phyloP scores from a whole-genome alignment of 768 basidiomycete genomes.

The Tylopilus cervinicoccineus region DNA sequence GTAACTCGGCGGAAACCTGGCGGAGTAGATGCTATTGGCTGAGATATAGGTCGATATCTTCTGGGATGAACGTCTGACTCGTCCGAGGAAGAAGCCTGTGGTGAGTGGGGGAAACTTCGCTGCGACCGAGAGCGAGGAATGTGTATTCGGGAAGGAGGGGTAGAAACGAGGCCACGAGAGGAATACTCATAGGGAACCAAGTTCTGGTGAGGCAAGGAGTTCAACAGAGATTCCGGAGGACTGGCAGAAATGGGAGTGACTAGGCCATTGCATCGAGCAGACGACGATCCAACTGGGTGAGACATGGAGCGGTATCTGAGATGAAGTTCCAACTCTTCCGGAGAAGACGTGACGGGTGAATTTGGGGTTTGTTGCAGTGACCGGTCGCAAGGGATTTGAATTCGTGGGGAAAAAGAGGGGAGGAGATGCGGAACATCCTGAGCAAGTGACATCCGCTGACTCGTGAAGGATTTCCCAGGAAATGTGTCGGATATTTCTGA shows the following conservation, averaged over 20 bases:
- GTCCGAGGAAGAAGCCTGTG: slow-evolving; percentile 6
- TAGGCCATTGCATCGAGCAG: background rate
- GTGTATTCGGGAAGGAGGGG: background rate
- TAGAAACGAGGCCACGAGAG: background rate
- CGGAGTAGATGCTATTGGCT: background rate
- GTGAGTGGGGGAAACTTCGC: background rate
- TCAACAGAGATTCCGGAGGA: background rate
- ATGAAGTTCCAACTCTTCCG: slow-evolving; percentile 13
- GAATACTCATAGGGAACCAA: background rate
- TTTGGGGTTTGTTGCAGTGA: background rate
- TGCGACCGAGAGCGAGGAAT: slow-evolving; percentile 1
- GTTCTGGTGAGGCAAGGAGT: background rate
- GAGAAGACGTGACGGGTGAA: slow-evolving; percentile 17
- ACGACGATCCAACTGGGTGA: background rate
- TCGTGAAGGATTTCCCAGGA: background rate
- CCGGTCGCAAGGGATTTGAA: slow-evolving; percentile 15
- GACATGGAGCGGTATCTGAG: slow-evolving; percentile 7
- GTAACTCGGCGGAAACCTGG: slow-evolving; percentile 4
- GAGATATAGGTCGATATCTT: slow-evolving; percentile 4
- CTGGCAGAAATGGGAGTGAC: slow-evolving; percentile 7
- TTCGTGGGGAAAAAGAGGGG: slow-evolving; percentile 1
- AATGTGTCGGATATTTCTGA: slow-evolving; percentile 1
- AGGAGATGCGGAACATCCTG: background rate
- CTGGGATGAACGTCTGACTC: slow-evolving; percentile 2
- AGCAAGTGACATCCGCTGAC: slow-evolving; percentile 4